Base-by-base conservation (phyloP, 208 protist genomes). In the Leishmania aethiopica region DNA sequence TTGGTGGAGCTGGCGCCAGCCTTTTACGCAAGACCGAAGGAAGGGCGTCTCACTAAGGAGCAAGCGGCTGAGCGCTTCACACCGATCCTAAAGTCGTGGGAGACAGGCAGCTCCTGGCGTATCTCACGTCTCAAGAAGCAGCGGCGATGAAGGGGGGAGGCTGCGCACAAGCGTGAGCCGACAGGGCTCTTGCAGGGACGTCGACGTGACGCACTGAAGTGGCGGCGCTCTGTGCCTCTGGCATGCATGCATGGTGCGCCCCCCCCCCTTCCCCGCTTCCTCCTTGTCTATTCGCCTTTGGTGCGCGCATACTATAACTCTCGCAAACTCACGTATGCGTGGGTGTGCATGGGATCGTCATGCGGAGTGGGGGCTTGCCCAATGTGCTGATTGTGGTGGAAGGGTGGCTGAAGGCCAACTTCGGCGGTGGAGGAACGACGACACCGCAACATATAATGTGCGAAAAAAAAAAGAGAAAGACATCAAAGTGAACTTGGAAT, bases 1-100 rank as follows among this genome's bases (percentile, higher is more conserved):
- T 83, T 99, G 19, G 88, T 98, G 37, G 97, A 99, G 88, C 88
- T 99, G 60, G 98, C 98, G 15, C 98, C 98, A 15, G 96, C 98
- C 78, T 98, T 96, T 83, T 99, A 98, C 91, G 80, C 84, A 15
- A 88, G 66, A 47, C 95, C 95, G 32, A 88, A 87, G 75, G 86
- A 90, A 17, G 92, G 93, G 3, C 86, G 89, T 17, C 89, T 97
- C 53, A 96, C 95, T 3, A 90, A 91, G 73, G 92, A 91, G 77
- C 95, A 96, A 82, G 88, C 91, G 55, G 91, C 92, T 51, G 93
- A 96, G 84, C 92, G 93, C 25, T 94, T 96, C 77, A 96, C 89
- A 45, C 95, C 95, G 32, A 93, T 95, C 42, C 85, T 98, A 45
- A 93, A 94, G 77, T 91, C 92, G 32, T 98, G 93, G 93, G 95